These are phyloP conservation scores for Herpetomonas samuelpessoai DNA, from an alignment of 208 protist genomes.

Conservation along the genomic window DNA sequence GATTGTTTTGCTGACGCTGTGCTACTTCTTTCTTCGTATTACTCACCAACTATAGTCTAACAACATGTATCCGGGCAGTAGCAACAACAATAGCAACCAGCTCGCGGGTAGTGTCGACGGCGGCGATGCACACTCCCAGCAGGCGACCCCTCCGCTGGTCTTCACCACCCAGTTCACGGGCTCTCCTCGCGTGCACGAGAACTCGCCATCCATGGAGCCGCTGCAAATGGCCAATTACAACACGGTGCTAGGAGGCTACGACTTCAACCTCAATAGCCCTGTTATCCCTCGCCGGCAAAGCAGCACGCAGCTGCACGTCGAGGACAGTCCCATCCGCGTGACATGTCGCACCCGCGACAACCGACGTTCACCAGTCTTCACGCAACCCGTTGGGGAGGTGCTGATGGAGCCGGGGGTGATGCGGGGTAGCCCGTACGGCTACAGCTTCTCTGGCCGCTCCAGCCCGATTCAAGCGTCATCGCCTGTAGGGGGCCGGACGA, in stretches of 20 bases:
- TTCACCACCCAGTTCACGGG: slow-evolving; percentile 30
- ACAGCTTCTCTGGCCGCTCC: slow-evolving; percentile 40
- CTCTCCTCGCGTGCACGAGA: slow-evolving; percentile 17
- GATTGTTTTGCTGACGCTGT: not conserved
- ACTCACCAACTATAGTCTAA: not conserved
- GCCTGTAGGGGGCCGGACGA: too few species aligned
- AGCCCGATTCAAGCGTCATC: slow-evolving; percentile 33
- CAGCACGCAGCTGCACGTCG: slow-evolving; percentile 25
- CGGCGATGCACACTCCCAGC: slow-evolving; percentile 11
- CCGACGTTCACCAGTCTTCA: slow-evolving; percentile 39
- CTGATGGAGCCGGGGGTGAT: slow-evolving; percentile 20
- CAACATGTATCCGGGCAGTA: not conserved
- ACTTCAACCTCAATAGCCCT: slow-evolving; percentile 9
- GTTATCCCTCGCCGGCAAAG: slow-evolving; percentile 10
- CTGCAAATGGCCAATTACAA: slow-evolving; percentile 33
- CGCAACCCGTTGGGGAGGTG: slow-evolving; percentile 15
- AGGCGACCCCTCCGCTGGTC: slow-evolving; percentile 30
- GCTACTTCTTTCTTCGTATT: not conserved
- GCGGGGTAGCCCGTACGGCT: slow-evolving; percentile 34
- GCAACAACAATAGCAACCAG: not conserved
- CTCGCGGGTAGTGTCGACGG: slow-evolving; percentile 2
- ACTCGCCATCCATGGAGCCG: slow-evolving; percentile 23
- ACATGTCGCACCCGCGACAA: slow-evolving; percentile 43
- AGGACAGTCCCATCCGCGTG: slow-evolving; percentile 57
- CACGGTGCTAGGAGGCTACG: slow-evolving; percentile 19